Percentiles rank a stretch among this genome's conserved stretches.
phyloP scores from a whole-genome alignment of 2,329 filamentous ascomycete genomes.

The Amphichorda felina region DNA sequence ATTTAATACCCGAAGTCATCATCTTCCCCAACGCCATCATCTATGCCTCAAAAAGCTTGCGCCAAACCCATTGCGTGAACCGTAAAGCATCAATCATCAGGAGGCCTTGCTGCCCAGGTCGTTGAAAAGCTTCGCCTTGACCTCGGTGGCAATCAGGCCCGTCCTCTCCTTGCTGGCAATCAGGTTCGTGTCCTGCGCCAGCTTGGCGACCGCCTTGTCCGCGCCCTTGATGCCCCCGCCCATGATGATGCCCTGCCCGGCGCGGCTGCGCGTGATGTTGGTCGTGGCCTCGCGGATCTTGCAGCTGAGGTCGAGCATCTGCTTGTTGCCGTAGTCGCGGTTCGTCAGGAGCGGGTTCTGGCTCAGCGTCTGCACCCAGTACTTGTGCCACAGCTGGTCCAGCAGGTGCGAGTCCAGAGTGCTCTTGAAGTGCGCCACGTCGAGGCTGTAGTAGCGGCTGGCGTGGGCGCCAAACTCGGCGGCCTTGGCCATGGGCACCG shows the following conservation, averaged over 20 bases:
- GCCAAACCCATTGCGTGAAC: too few relatives aligned
- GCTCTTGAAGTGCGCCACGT: conserved; percentile 91
- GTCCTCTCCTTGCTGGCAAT: conserved; percentile 50
- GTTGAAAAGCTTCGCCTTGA: conserved; percentile 53
- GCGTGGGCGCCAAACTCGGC: conserved; percentile 93
- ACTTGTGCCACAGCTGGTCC: conserved; percentile 94
- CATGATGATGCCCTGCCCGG: conserved; percentile 6
- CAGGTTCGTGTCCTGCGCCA: conserved; percentile 48
- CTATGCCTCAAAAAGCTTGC: too few relatives aligned
- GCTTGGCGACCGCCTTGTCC: conserved; percentile 43
- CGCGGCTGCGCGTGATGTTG: conserved; percentile 13
- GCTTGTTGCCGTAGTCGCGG: conserved; percentile 83
- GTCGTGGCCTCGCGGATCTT: conserved; percentile 61
- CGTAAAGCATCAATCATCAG: too few relatives aligned
- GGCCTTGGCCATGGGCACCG: conserved; percentile 84
- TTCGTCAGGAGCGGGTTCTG: conserved; percentile 86
- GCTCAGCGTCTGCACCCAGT: conserved; percentile 94
- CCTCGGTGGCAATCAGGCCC: conserved; percentile 48
- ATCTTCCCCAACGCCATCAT: conserved; percentile 1
- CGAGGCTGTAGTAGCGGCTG: conserved; percentile 79
- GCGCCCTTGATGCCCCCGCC: conserved; percentile 3
- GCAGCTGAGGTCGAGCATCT: conserved; percentile 76
- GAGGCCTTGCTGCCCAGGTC: conserved; percentile 12
- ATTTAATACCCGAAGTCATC: background rate
- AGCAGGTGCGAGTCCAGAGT: conserved; percentile 78